These are phyloP conservation scores for Barnettozyma populi DNA, from an alignment of 805 yeast species.

Conservation along the genomic window DNA sequence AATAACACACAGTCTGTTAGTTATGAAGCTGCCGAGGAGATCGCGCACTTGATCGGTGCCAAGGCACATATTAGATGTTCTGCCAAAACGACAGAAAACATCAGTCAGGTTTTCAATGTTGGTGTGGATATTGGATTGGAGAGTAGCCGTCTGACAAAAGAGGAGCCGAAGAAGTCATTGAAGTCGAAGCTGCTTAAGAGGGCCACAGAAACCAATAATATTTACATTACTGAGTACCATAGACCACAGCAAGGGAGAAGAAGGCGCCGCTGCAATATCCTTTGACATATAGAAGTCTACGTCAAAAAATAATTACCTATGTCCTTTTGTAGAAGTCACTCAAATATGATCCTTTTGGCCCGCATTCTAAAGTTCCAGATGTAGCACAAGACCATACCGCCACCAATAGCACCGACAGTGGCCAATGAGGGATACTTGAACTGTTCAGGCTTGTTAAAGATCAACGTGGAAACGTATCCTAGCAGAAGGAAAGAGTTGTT, in stretches of 20 bases:
- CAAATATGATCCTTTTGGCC: not conserved
- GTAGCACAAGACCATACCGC: slow-evolving; percentile 3
- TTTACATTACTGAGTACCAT: slow-evolving; percentile 6
- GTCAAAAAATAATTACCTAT: not conserved
- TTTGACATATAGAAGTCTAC: slow-evolving; percentile 3
- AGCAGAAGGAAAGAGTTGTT: slow-evolving; percentile 28
- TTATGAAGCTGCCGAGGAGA: slow-evolving; percentile 25
- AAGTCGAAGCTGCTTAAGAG: slow-evolving; percentile 4
- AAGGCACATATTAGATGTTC: slow-evolving; percentile 74
- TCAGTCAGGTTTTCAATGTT: slow-evolving; percentile 60
- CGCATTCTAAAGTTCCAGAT: slow-evolving; percentile 8
- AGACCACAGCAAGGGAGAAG: slow-evolving; percentile 1
- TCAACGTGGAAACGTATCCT: slow-evolving; percentile 26
- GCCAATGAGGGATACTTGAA: slow-evolving; percentile 27
- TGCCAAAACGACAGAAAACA: slow-evolving; percentile 63
- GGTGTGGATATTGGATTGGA: slow-evolving; percentile 35
- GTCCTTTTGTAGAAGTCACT: not conserved
- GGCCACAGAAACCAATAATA: slow-evolving; percentile 1
- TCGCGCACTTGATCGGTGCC: slow-evolving; percentile 62
- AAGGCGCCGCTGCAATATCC: slow-evolving; percentile 11
- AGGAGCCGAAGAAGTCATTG: slow-evolving; percentile 5
- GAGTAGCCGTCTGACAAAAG: slow-evolving; percentile 5
- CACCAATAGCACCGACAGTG: slow-evolving; percentile 12
- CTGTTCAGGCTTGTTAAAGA: slow-evolving; percentile 26
- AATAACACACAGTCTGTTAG: slow-evolving; percentile 38